phyloP scores from a whole-genome alignment of 2,329 filamentous ascomycete genomes.

The Alternaria triticimaculans region DNA sequence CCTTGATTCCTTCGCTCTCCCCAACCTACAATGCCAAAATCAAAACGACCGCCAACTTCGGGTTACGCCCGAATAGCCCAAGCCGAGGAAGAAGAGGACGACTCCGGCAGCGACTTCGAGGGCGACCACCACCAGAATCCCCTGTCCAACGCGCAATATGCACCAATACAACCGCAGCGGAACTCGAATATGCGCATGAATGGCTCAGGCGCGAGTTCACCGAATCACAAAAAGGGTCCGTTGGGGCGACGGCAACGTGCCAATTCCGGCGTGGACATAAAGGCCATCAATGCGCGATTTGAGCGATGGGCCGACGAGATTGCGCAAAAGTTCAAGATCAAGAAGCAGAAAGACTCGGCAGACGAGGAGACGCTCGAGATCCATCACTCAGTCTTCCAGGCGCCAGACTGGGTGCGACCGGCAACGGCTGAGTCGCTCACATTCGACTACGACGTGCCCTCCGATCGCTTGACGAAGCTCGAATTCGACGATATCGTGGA shows the following conservation, averaged over 20 bases:
- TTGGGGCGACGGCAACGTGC: conserved; percentile 63
- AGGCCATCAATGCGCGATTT: conserved; percentile 94
- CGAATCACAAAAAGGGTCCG: conserved; percentile 33
- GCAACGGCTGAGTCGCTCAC: conserved; percentile 77
- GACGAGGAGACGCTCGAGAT: conserved; percentile 89
- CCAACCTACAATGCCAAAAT: conserved; percentile 36
- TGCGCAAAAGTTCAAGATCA: conserved; percentile 92
- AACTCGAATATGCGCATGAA: conserved; percentile 53
- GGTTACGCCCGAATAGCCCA: conserved; percentile 61
- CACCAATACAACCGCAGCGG: conserved; percentile 55
- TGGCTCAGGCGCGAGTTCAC: conserved; percentile 41
- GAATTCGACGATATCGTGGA: conserved; percentile 90
- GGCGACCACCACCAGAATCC: conserved; percentile 48
- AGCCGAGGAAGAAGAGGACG: conserved; percentile 58
- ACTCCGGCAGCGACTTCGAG: conserved; percentile 48
- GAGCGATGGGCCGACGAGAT: conserved; percentile 99
- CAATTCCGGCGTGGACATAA: conserved; percentile 93
- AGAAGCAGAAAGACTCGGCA: conserved; percentile 73
- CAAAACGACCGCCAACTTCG: conserved; percentile 53
- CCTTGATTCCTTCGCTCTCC: conserved; percentile 3
- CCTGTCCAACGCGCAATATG: conserved; percentile 52
- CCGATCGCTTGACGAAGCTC: conserved; percentile 73
- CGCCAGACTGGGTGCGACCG: conserved; percentile 85
- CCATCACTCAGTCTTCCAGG: conserved; percentile 94
- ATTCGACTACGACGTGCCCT: conserved; percentile 59